Percentiles rank a stretch among this genome's conserved stretches.
Evolutionary conservation across 345 rosid genomes (phyloP).

Genomic region (Mercurialis annua): DNA sequence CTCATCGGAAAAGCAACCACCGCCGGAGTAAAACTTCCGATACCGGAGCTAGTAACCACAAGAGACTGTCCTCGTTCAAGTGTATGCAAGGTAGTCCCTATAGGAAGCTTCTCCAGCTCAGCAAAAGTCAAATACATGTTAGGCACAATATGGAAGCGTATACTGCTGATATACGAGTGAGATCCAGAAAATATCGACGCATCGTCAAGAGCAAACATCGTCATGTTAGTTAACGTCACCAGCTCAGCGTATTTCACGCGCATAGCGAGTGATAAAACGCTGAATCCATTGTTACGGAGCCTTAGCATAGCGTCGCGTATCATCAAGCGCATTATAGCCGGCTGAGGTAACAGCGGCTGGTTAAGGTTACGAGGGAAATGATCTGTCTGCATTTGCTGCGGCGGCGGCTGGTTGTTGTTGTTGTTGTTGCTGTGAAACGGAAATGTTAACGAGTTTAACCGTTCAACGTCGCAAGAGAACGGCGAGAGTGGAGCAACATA

Average conservation of each 20-base stretch:
- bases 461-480: conserved; percentile 54
- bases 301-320: conserved; percentile 55
- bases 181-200: conserved; percentile 56
- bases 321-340: conserved; percentile 56
- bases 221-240: conserved; percentile 41
- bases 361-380: conserved; percentile 10
- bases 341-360: conserved; percentile 23
- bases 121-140: conserved; percentile 33
- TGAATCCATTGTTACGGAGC: conserved; percentile 58
- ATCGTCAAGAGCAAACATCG: conserved; percentile 56
- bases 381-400: neutral
- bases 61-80: conserved; percentile 36
- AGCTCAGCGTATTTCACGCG: conserved; percentile 53
- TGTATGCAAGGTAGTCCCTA: conserved; percentile 32
- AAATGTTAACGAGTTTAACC: conserved; percentile 41
- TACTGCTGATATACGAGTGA: conserved; percentile 35
- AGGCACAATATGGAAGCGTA: conserved; percentile 62
- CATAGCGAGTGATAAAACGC: conserved; percentile 52
- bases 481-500: conserved; percentile 59
- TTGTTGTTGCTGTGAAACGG: too few relatives aligned
- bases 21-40: conserved; percentile 3
- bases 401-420: conserved; percentile 15
- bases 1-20: conserved; percentile 22
- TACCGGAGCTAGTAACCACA: conserved; percentile 32
- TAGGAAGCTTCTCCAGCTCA: conserved; percentile 44